Percentiles rank a stretch among this genome's conserved stretches.
Conservation (phyloP, 1,139 yeast genomes). For the Hemisphaericaspora xylanilytica region DNA sequence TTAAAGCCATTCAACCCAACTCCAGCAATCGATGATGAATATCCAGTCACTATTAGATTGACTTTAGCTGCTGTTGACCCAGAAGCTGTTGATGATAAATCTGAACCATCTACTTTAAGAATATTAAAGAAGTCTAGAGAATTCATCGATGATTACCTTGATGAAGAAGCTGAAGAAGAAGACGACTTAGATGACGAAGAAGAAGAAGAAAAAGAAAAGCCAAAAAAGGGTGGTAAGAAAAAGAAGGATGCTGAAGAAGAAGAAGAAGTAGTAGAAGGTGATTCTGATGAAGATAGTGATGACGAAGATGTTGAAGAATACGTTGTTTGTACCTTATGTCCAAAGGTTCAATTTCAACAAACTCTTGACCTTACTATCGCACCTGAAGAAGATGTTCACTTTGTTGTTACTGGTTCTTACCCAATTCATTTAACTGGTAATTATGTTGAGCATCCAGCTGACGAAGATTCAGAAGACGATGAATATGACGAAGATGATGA, state of each 20-base stretch:
- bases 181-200: constrained; percentile 49
- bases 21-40: constrained; percentile 81
- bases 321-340: constrained; percentile 87
- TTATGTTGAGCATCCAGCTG: constrained; percentile 93
- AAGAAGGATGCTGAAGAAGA: constrained; percentile 40
- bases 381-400: constrained; percentile 91
- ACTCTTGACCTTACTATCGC: constrained; percentile 83
- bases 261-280: constrained; percentile 55
- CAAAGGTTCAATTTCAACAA: constrained; percentile 84
- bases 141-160: constrained; percentile 46
- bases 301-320: constrained; percentile 68
- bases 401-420: constrained; percentile 94
- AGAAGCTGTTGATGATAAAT: constrained; percentile 74
- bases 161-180: constrained; percentile 40
- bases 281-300: constrained; percentile 53
- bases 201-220: constrained; percentile 32
- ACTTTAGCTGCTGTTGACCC: constrained; percentile 97
- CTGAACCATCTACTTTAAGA: constrained; percentile 84
- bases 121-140: constrained; percentile 71
- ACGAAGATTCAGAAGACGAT: constrained; percentile 57
- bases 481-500: constrained; percentile 52
- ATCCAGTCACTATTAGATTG: constrained; percentile 84
- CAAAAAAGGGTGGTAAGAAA: constrained; percentile 28
- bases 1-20: constrained; percentile 83
- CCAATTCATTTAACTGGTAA: constrained; percentile 92